These are phyloP conservation scores for Echites panduratus DNA, from an alignment of 257 asterid species.

Conservation along the genomic window DNA sequence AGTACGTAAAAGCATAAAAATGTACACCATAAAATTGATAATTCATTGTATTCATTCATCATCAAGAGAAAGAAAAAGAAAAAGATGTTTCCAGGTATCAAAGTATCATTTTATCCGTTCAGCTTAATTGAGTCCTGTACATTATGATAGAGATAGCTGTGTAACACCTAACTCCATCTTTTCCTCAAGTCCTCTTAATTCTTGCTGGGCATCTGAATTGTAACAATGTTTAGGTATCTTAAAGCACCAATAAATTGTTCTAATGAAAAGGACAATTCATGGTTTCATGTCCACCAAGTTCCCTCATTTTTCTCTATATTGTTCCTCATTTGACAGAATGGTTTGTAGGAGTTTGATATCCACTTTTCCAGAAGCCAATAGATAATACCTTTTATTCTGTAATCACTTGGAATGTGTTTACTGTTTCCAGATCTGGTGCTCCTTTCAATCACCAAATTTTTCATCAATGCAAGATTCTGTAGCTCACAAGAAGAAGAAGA, in stretches of 20 bases:
- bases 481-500: neutral
- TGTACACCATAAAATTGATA: too few species aligned
- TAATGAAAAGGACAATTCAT: neutral
- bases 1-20: neutral
- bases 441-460: neutral
- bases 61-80: too few species aligned
- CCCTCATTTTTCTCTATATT: neutral
- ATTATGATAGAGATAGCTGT: too few species aligned
- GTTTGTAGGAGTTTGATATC: too few species aligned
- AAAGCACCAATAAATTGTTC: neutral
- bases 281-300: neutral
- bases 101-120: too few species aligned
- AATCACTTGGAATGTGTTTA: neutral
- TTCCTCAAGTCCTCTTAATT: neutral
- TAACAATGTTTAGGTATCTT: too few species aligned
- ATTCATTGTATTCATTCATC: too few species aligned
- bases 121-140: too few species aligned
- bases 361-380: neutral
- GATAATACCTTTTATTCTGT: neutral
- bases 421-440: neutral
- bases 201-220: too few species aligned
- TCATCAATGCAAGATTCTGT: neutral
- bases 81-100: too few species aligned
- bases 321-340: neutral
- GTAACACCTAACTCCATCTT: neutral